Conservation (phyloP, 805 yeast species). For the Pichia sporocuriosa region DNA sequence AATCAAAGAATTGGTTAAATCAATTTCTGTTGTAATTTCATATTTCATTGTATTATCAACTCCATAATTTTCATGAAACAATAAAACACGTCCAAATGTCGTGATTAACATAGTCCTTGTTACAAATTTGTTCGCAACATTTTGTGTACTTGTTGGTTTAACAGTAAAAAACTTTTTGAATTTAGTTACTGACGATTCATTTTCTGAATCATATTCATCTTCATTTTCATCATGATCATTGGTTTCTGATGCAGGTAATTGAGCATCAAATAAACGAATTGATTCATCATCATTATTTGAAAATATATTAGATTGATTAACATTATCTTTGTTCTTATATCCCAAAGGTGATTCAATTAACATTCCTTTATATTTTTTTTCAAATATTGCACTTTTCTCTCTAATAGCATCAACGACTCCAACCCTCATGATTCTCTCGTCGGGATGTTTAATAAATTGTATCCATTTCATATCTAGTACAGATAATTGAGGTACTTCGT, state of each 20-base stretch:
- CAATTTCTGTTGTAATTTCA: conserved; percentile 48
- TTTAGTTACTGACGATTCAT: conserved; percentile 16
- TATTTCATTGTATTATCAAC: conserved; percentile 32
- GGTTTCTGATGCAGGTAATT: conserved; percentile 2
- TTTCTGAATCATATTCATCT: conserved; percentile 15
- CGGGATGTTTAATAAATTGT: conserved; percentile 42
- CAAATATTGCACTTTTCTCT: conserved; percentile 43
- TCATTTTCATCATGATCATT: conserved; percentile 2
- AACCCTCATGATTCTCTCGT: conserved; percentile 54
- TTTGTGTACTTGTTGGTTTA: conserved; percentile 4
- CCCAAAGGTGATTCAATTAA: conserved; percentile 56
- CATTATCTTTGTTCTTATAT: conserved; percentile 33
- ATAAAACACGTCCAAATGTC: conserved; percentile 53
- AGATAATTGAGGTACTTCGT: conserved; percentile 40
- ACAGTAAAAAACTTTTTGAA: conserved; percentile 27
- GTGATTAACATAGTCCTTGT: conserved; percentile 53
- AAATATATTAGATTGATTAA: conserved; percentile 9
- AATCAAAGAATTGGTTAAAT: conserved; percentile 44
- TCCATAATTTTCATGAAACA: conserved; percentile 39
- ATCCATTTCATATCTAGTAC: conserved; percentile 56
- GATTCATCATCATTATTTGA: conserved; percentile 23
- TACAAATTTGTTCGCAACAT: conserved; percentile 25
- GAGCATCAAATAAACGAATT: conserved; percentile 20
- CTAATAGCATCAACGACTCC: conserved; percentile 46
- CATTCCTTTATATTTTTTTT: conserved; percentile 49